Percentiles rank a stretch among this genome's conserved stretches.
These are phyloP conservation scores for Trametes cinnabarina DNA, from an alignment of 768 basidiomycete species.

Conservation along the genomic window DNA sequence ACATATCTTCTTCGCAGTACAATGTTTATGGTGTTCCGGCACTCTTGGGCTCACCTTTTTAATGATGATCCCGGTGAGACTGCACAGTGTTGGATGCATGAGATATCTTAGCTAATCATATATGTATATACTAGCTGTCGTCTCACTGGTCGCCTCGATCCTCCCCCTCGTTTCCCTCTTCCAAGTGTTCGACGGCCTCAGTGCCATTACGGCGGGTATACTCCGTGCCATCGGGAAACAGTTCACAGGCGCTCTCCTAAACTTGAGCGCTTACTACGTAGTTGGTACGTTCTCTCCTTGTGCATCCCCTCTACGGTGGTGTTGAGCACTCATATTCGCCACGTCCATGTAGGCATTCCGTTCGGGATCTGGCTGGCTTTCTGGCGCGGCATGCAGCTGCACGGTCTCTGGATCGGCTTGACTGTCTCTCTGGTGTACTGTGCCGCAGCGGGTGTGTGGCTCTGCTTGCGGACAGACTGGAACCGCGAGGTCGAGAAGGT, in stretches of 20 bases:
- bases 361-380: slow-evolving; percentile 80
- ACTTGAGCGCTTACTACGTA: slow-evolving; percentile 79
- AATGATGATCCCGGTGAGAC: slow-evolving; percentile 47
- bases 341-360: slow-evolving; percentile 56
- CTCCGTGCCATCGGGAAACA: slow-evolving; percentile 83
- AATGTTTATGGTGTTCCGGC: slow-evolving; percentile 43
- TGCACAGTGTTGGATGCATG: neutral
- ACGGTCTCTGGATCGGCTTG: slow-evolving; percentile 85
- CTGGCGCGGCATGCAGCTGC: slow-evolving; percentile 50
- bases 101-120: neutral
- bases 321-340: neutral
- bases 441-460: slow-evolving; percentile 49
- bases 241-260: slow-evolving; percentile 73
- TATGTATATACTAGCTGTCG: slow-evolving; percentile 32
- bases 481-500: slow-evolving; percentile 64
- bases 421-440: slow-evolving; percentile 64
- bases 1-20: slow-evolving; percentile 28
- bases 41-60: slow-evolving; percentile 58
- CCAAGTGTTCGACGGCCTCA: slow-evolving; percentile 82
- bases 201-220: slow-evolving; percentile 69
- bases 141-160: slow-evolving; percentile 50
- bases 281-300: slow-evolving; percentile 61
- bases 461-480: slow-evolving; percentile 67
- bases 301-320: too few species aligned
- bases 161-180: slow-evolving; percentile 68